phyloP scores from a whole-genome alignment of 202 grass and related monocot genomes.

The Bolboschoenoplectus hybrid region DNA sequence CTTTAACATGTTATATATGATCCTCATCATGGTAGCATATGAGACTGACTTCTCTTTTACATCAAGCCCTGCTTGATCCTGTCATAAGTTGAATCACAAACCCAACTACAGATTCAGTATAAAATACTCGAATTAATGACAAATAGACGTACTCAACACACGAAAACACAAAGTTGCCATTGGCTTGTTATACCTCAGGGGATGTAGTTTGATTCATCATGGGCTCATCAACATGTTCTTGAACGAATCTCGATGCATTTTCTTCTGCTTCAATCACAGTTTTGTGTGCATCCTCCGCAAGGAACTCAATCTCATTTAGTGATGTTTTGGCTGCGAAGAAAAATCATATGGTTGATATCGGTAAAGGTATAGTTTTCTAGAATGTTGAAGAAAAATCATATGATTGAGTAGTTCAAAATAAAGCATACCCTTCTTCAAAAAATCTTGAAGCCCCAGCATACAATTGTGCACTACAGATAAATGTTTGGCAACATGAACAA shows the following conservation, averaged over 20 bases:
- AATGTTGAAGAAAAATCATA: neutral
- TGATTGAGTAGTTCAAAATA: slow-evolving; percentile 26
- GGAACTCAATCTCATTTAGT: slow-evolving; percentile 55
- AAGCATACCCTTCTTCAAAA: slow-evolving; percentile 55
- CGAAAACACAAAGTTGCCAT: neutral
- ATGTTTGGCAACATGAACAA: slow-evolving; percentile 34
- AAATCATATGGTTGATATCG: slow-evolving; percentile 1
- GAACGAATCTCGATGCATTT: slow-evolving; percentile 17
- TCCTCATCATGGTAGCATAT: slow-evolving; percentile 40
- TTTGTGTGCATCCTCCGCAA: slow-evolving; percentile 46
- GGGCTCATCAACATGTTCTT: neutral
- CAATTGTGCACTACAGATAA: slow-evolving; percentile 54
- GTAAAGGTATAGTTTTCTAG: neutral
- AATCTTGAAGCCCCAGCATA: slow-evolving; percentile 50
- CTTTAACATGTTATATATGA: slow-evolving; percentile 63
- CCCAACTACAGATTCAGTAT: slow-evolving; percentile 10
- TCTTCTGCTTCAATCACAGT: slow-evolving; percentile 42
- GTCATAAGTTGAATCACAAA: slow-evolving; percentile 11
- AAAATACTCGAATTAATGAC: neutral
- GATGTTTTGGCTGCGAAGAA: slow-evolving; percentile 48
- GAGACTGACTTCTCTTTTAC: slow-evolving; percentile 22
- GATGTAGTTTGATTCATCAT: slow-evolving; percentile 21
- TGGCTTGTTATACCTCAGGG: slow-evolving; percentile 14
- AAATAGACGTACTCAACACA: neutral
- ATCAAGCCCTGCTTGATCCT: slow-evolving; percentile 47